Conservation (phyloP, 345 rosid species). For the Abelmoschus esculentus region DNA sequence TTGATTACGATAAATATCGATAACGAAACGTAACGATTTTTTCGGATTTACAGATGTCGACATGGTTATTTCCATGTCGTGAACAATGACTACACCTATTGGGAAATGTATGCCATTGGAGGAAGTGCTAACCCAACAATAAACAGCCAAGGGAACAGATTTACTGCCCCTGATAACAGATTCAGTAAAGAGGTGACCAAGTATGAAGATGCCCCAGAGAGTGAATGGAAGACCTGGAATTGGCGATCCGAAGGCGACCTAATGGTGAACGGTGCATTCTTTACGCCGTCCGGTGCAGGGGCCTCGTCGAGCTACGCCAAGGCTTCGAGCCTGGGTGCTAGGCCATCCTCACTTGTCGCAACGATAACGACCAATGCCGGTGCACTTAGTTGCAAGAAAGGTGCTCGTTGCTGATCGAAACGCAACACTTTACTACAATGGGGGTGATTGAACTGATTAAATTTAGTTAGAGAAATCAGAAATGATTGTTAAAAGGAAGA, state of each 20-base stretch:
- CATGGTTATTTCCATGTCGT: slow-evolving; percentile 89
- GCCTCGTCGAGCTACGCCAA: slow-evolving; percentile 66
- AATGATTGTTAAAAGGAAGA: background rate
- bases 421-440: slow-evolving; percentile 1
- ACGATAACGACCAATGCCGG: slow-evolving; percentile 51
- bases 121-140: slow-evolving; percentile 83
- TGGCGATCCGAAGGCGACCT: slow-evolving; percentile 81
- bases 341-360: slow-evolving; percentile 70
- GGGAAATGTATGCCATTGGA: slow-evolving; percentile 93
- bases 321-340: slow-evolving; percentile 75
- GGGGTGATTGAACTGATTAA: background rate
- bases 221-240: slow-evolving; percentile 67
- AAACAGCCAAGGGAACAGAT: slow-evolving; percentile 82
- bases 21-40: background rate
- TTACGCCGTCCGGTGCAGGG: slow-evolving; percentile 54
- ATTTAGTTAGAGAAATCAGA: slow-evolving; percentile 3
- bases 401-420: slow-evolving; percentile 55
- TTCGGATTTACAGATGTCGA: slow-evolving; percentile 45
- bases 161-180: slow-evolving; percentile 47
- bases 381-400: slow-evolving; percentile 50
- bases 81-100: slow-evolving; percentile 82
- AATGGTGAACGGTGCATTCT: slow-evolving; percentile 66
- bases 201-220: slow-evolving; percentile 61
- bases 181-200: slow-evolving; percentile 74
- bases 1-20: background rate